Conservation (phyloP, 2,329 filamentous ascomycete genomes). For the Zasmidium angulare region DNA sequence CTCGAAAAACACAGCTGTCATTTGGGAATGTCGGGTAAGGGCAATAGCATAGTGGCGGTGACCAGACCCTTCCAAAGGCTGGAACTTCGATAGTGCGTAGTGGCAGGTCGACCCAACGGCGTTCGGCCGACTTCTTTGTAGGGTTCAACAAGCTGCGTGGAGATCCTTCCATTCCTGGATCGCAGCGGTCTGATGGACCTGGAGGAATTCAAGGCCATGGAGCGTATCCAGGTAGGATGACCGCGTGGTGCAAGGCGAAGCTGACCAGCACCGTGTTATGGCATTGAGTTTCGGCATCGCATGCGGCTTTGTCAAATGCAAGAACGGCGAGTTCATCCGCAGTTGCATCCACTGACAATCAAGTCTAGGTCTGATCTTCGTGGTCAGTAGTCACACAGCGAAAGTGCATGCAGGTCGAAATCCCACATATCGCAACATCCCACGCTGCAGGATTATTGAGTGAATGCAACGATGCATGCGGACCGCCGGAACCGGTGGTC, state of each 20-base stretch:
- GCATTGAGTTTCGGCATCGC: not conserved
- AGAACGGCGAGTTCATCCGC: not conserved
- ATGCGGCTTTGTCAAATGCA: not conserved
- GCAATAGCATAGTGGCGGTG: no score
- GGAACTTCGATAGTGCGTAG: not conserved
- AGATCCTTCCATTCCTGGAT: no score
- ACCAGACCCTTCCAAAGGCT: no score
- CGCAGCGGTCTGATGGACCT: not conserved
- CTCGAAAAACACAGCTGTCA: not conserved
- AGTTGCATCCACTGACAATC: no score
- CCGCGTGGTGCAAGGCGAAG: not conserved
- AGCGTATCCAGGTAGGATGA: not conserved
- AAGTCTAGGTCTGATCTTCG: no score
- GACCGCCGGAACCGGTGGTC: not conserved
- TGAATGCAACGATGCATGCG: not conserved
- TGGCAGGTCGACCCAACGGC: not conserved
- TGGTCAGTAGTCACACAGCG: no score
- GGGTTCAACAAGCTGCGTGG: no score
- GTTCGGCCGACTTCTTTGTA: not conserved
- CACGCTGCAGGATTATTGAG: not conserved
- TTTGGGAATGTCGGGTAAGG: not conserved
- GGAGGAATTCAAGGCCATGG: not conserved
- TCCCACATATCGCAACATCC: not conserved
- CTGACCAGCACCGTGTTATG: not conserved
- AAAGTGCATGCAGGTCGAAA: not conserved